A percentile compares a stretch with the other conserved stretches of the same genome.
These are phyloP conservation scores for Coniochaeta sp. DNA, from an alignment of 2,329 filamentous ascomycete genomes.

Conservation along the genomic window DNA sequence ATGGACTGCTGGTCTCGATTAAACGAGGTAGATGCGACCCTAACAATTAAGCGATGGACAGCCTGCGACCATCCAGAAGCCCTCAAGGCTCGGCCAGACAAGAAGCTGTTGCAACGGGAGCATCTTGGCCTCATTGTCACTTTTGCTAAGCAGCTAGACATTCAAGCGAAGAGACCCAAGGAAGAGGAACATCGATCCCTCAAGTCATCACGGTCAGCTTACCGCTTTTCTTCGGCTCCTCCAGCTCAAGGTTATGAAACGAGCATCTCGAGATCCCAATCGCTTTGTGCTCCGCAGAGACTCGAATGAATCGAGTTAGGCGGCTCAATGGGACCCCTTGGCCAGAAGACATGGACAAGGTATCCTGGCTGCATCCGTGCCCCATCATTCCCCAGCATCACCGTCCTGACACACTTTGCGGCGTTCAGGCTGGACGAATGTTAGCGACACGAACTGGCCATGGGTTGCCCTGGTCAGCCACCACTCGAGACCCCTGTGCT, in stretches of 20 bases:
- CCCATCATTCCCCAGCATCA: neutral
- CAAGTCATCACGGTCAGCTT: neutral
- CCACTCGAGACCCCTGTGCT: neutral
- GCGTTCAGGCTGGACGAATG: neutral
- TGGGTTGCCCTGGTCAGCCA: constrained; percentile 1
- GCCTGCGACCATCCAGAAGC: neutral
- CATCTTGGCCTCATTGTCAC: neutral
- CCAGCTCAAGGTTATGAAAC: neutral
- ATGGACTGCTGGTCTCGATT: neutral
- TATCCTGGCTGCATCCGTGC: neutral
- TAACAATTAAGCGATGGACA: neutral
- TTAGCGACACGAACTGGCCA: constrained; percentile 1
- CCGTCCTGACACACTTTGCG: neutral
- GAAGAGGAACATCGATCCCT: neutral
- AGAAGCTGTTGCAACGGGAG: neutral
- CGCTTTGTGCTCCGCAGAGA: neutral
- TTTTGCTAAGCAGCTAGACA: neutral
- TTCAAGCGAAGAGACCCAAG: neutral
- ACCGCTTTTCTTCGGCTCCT: neutral
- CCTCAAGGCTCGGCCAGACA: neutral
- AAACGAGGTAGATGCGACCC: neutral
- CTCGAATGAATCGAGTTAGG: neutral
- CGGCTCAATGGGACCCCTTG: constrained; percentile 3
- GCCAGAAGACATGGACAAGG: neutral
- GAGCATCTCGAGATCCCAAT: neutral